These are phyloP conservation scores for Pseudodiploospora longispora DNA, from an alignment of 2,329 filamentous ascomycete species.

Conservation along the genomic window DNA sequence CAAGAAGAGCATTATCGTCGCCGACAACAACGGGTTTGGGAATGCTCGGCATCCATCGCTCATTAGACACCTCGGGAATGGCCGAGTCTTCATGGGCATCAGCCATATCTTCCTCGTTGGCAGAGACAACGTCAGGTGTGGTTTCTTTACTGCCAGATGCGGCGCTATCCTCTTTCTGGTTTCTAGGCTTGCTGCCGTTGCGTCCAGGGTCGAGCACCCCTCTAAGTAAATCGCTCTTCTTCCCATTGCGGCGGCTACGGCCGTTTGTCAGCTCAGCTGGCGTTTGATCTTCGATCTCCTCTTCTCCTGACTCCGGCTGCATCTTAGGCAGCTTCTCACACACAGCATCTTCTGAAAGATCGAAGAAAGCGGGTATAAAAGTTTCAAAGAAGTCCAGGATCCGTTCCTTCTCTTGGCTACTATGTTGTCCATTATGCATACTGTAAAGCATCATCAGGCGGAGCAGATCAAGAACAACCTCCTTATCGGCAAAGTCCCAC, in stretches of 20 bases:
- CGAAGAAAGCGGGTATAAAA: slow-evolving; percentile 71
- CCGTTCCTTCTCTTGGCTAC: slow-evolving; percentile 63
- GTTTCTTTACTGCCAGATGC: slow-evolving; percentile 77
- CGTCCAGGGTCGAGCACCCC: slow-evolving; percentile 75
- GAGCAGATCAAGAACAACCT: slow-evolving; percentile 55
- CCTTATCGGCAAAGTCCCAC: slow-evolving; percentile 65
- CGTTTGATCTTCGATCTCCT: slow-evolving; percentile 66
- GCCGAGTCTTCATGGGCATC: slow-evolving; percentile 50
- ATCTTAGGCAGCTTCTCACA: slow-evolving; percentile 60
- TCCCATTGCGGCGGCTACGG: slow-evolving; percentile 61
- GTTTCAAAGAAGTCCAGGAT: slow-evolving; percentile 68
- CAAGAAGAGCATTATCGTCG: slow-evolving; percentile 47
- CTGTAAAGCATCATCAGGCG: slow-evolving; percentile 58
- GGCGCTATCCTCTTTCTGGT: slow-evolving; percentile 72
- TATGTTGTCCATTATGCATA: slow-evolving; percentile 61
- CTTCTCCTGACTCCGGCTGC: slow-evolving; percentile 62
- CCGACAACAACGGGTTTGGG: slow-evolving; percentile 47
- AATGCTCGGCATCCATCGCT: slow-evolving; percentile 56
- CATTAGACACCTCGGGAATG: slow-evolving; percentile 55
- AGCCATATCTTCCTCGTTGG: slow-evolving; percentile 66
- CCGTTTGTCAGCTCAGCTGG: slow-evolving; percentile 64
- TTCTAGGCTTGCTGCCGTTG: slow-evolving; percentile 60
- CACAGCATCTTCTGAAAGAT: slow-evolving; percentile 62
- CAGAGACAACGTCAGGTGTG: slow-evolving; percentile 75
- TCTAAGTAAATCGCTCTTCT: slow-evolving; percentile 73